Percentiles rank a stretch among this genome's conserved stretches.
Conservation (phyloP, 768 basidiomycete genomes). For the Russula abietina region DNA sequence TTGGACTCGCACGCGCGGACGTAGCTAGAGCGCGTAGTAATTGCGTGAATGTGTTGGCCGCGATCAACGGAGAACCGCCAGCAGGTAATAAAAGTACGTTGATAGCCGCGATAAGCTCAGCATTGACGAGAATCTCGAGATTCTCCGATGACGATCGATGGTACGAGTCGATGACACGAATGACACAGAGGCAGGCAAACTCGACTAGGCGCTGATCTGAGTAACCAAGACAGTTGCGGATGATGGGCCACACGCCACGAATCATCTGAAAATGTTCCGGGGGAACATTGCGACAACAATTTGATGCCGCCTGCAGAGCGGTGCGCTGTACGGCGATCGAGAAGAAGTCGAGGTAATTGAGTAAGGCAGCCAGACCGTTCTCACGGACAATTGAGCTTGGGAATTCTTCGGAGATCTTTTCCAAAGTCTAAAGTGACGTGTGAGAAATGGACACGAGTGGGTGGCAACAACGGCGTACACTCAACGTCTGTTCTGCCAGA, state of each 20-base stretch:
- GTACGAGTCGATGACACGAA: conserved; percentile 90
- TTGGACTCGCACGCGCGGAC: conserved; percentile 81
- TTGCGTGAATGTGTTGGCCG: conserved; percentile 81
- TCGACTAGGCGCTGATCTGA: conserved; percentile 97
- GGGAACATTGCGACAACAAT: conserved; percentile 91
- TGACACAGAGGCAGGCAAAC: conserved; percentile 90
- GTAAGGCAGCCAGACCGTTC: conserved; percentile 85
- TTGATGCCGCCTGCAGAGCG: conserved; percentile 92
- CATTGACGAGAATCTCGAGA: conserved; percentile 80
- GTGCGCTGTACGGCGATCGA: conserved; percentile 96
- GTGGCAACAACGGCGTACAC: conserved; percentile 53
- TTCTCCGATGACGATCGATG: conserved; percentile 78
- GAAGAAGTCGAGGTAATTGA: conserved; percentile 98
- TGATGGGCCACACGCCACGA: conserved; percentile 83
- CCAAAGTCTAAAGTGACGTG: conserved; percentile 64
- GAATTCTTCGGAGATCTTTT: conserved; percentile 98
- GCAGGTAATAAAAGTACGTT: conserved; percentile 81
- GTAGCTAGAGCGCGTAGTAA: conserved; percentile 83
- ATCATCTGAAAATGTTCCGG: conserved; percentile 87
- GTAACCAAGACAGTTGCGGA: conserved; percentile 86
- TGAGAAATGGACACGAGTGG: conserved; percentile 14
- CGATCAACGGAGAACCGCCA: conserved; percentile 80
- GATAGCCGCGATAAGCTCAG: conserved; percentile 72
- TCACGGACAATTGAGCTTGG: conserved; percentile 94
- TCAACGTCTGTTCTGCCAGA: conserved; percentile 94